Percentiles rank a stretch among this genome's conserved stretches.
Conservation (phyloP, 352 stramenopile species). For the Pythium brachiatum region DNA sequence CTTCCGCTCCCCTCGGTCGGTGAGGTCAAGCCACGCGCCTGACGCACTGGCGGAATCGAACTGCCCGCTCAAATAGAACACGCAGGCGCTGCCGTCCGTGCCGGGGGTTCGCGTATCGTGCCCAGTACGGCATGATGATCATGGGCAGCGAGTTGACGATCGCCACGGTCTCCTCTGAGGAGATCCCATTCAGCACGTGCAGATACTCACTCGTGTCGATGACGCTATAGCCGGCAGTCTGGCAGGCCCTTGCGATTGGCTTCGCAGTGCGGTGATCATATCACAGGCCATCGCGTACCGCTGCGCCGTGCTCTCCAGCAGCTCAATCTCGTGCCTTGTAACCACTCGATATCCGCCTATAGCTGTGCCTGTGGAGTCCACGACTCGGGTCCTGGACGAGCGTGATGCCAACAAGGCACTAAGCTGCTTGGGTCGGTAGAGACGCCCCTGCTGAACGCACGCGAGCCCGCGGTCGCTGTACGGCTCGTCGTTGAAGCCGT, state of each 20-base stretch:
- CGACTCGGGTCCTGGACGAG: not conserved
- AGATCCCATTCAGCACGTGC: slow-evolving; percentile 6
- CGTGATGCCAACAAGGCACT: slow-evolving; percentile 27
- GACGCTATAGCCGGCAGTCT: slow-evolving; percentile 17
- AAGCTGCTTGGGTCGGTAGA: slow-evolving; percentile 38
- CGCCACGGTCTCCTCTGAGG: slow-evolving; percentile 21
- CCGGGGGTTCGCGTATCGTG: slow-evolving; percentile 33
- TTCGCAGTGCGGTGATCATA: not conserved
- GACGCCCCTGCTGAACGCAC: slow-evolving; percentile 36
- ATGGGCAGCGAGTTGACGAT: slow-evolving; percentile 35
- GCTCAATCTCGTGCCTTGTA: not conserved
- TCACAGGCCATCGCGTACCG: slow-evolving; percentile 13
- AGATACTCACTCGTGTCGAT: slow-evolving; percentile 3
- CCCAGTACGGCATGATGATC: slow-evolving; percentile 50
- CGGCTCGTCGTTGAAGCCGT: slow-evolving; percentile 43
- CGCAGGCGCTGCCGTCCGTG: slow-evolving; percentile 35
- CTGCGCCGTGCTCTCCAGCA: slow-evolving; percentile 1
- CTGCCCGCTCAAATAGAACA: slow-evolving; percentile 31
- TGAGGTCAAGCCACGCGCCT: slow-evolving; percentile 20
- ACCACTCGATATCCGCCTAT: slow-evolving; percentile 20
- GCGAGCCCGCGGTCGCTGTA: slow-evolving; percentile 45
- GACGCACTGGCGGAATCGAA: slow-evolving; percentile 23
- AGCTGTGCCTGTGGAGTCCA: slow-evolving; percentile 1
- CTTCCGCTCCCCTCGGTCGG: slow-evolving; percentile 29
- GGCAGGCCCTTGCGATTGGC: not conserved